Base-by-base conservation (phyloP, 2,329 filamentous ascomycete species). In the Fusarium agapanthi region DNA sequence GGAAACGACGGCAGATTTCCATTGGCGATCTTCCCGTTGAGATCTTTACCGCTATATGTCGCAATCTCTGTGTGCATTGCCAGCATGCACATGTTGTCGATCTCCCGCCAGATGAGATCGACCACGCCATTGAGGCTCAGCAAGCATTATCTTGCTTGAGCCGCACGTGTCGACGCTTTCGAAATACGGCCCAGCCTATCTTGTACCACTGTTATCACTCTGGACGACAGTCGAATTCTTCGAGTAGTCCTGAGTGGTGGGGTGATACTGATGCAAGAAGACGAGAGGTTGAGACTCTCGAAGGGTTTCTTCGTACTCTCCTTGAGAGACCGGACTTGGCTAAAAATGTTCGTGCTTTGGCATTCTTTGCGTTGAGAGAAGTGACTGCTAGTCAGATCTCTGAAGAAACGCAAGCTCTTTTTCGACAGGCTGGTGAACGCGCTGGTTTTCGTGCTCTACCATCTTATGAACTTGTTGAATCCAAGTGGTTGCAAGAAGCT, bases 401-500 rank as follows among this genome's bases (percentile, higher is more conserved):
- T 16, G 37, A 41, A 38, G 65, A 66, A 22, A 77, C 73, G 11
- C 76, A 78, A 22, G 41, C 59, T n/a, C 72, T 78, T 7, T 78
- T 78, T 50, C 75, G 73, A 43, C 75, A 77, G 30, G 76, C 76
- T 45, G 74, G 76, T 5, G 73, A 75, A 48, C 71, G 72, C 5
- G 75, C 72, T 57, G 76, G 76, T 24, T 78, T 78, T 30, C 72
- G 73, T n/a, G 67, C 76, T 40, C 56, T 78, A 0, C n/a, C 57
- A 12, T 67, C 76, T 4, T 78, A 78, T 47, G 56, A 71, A 30
- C 67, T 75, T 61, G 75, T 78, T 13, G 76, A 78, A 11, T 65
- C 75, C n/a, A 78, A 75, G 44, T 78, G 76, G 76, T 43, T 78
- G 5, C 76, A 78, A 56, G 76, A 78, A 47, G 75, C 75, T 12